Evolutionary conservation across 495 filamentous ascomycete species (phyloP), one percentile per base, ranked within the genome.

Genomic region (Daldinia caldariorum): DNA sequence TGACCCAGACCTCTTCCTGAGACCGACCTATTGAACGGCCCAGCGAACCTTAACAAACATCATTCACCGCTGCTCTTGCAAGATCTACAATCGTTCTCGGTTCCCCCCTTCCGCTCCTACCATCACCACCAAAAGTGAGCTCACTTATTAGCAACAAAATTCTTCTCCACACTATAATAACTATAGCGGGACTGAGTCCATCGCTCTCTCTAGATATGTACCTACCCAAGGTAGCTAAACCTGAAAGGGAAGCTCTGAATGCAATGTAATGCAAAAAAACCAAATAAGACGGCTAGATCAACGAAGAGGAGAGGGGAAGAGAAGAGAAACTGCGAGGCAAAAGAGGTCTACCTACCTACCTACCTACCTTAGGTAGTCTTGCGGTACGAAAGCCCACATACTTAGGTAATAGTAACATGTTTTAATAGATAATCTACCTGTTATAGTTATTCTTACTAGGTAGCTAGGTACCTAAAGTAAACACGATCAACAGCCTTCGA

Each of bases 51-150:
- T 39, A 13, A 39, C 41, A 49, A 13, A 39, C 41, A 49, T 18
- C 43, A 45, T 53, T 66, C 58, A 67, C 65, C 65, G 58, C 65
- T 55, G 65, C 65, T 67, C 65, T 67, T 39, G 61, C 65, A 55
- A 55, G 64, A 67, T 67, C 64, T 43, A 55, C 64, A 61, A 39
- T 26, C 7, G 34, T 39, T 39, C 12, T 26, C n/a, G 14, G 49
- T 29, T 14, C 34, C 43, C n/a, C 34, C 43, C 43, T 50, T 31
- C 58, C 10, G 29, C 41, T n/a, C 14, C 58, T 26, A 47, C 49
- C 58, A 61, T 43, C 58, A 31, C 16, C 26, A 6, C 8, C 13
- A 14, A 3, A 12, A n/a, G 31, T 20, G 20, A n/a, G n/a, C n/a
- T n/a, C n/a, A n/a, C n/a, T n/a, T n/a, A n/a, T n/a, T 26, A 26